A percentile compares a stretch with the other conserved stretches of the same genome.
Evolutionary conservation across 495 filamentous ascomycete genomes (phyloP).

Genomic region (Massariosphaeria phaeospora): DNA sequence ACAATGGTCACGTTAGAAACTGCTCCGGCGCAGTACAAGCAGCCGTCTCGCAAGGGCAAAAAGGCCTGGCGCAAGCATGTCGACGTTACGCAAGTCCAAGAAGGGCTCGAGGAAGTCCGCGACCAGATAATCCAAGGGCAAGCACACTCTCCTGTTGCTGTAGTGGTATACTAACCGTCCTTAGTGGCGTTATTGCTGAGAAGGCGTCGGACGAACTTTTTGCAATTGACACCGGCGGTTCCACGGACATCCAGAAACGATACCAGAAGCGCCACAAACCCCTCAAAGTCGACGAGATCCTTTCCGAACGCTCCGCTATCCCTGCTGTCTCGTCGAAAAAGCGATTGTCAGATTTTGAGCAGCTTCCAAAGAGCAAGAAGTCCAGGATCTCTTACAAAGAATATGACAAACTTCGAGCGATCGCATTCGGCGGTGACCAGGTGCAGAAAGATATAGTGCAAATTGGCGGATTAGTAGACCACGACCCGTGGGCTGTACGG

Average conservation of each 20-base stretch:
- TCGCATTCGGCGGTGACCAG: slow-evolving; percentile 68
- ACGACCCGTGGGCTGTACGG: slow-evolving; percentile 73
- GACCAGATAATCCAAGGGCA: slow-evolving; percentile 88
- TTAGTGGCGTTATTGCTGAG: slow-evolving; percentile 76
- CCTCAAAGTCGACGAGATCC: slow-evolving; percentile 84
- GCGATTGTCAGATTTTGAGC: slow-evolving; percentile 67
- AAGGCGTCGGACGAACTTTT: slow-evolving; percentile 77
- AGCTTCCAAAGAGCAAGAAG: slow-evolving; percentile 63
- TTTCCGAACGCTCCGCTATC: slow-evolving; percentile 74
- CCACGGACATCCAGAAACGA: slow-evolving; percentile 54
- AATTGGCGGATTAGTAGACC: slow-evolving; percentile 49
- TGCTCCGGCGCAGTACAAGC: slow-evolving; percentile 60
- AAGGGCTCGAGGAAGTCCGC: slow-evolving; percentile 75
- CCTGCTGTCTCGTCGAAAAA: slow-evolving; percentile 73
- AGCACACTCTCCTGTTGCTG: slow-evolving; percentile 35
- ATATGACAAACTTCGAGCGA: slow-evolving; percentile 64
- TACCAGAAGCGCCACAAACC: slow-evolving; percentile 63
- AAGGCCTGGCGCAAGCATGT: slow-evolving; percentile 99
- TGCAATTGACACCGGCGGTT: slow-evolving; percentile 69
- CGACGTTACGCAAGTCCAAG: slow-evolving; percentile 76
- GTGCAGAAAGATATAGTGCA: slow-evolving; percentile 51
- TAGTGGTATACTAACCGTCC: slow-evolving; percentile 1
- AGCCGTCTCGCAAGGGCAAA: slow-evolving; percentile 93
- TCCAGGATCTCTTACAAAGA: slow-evolving; percentile 75
- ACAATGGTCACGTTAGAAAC: slow-evolving; percentile 32